A percentile compares a stretch with the other conserved stretches of the same genome.
Conservation (phyloP, 768 basidiomycete genomes). For the Polyporus arcularius region DNA sequence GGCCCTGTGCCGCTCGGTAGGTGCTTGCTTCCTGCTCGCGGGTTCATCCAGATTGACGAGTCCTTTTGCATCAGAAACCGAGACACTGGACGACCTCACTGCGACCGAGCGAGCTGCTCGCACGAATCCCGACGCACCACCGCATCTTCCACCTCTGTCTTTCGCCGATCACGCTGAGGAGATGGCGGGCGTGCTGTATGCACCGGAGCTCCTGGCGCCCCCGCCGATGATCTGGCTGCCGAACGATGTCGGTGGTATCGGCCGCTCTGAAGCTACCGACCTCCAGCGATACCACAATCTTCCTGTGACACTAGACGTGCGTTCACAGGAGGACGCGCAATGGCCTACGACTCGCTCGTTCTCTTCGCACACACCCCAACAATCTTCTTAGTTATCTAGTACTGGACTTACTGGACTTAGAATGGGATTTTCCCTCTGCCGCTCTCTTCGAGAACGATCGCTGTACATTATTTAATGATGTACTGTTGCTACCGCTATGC, state of each 20-base stretch:
- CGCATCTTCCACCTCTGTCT: constrained; percentile 65
- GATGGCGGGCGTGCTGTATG: constrained; percentile 77
- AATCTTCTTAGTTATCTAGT: background rate
- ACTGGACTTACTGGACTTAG: background rate
- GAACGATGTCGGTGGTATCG: constrained; percentile 73
- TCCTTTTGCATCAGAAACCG: constrained; percentile 49
- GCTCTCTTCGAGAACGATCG: background rate
- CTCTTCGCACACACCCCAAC: constrained; percentile 5
- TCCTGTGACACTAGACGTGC: constrained; percentile 69
- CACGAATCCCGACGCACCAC: constrained; percentile 77
- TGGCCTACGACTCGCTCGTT: constrained; percentile 27
- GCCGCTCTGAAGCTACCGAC: constrained; percentile 73
- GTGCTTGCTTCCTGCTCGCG: constrained; percentile 29
- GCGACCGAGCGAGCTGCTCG: constrained; percentile 78
- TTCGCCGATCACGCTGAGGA: constrained; percentile 79
- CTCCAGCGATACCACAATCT: constrained; percentile 74
- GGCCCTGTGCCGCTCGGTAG: constrained; percentile 70
- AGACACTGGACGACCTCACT: constrained; percentile 78
- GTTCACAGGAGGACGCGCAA: constrained; percentile 52
- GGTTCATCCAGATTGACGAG: background rate
- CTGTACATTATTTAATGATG: background rate
- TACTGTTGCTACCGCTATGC: background rate
- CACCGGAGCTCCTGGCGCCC: constrained; percentile 78
- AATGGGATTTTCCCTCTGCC: background rate
- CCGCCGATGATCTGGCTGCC: constrained; percentile 85